phyloP scores from a whole-genome alignment of 805 yeast species.

The Blastobotrys mokoenaii region DNA sequence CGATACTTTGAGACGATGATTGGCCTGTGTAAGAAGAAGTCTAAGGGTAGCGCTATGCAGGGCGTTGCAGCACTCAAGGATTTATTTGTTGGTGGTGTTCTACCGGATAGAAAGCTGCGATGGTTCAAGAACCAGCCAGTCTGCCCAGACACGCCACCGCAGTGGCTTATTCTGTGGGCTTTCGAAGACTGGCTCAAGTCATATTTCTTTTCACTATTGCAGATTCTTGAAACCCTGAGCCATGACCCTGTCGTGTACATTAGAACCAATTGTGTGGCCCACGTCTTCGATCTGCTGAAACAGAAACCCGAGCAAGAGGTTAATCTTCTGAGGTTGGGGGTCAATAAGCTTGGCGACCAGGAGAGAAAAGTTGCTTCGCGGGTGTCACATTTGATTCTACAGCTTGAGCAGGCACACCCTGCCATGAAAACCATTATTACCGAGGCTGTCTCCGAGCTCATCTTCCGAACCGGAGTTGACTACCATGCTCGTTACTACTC shows the following conservation, averaged over 20 bases:
- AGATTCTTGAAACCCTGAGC: constrained; percentile 63
- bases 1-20: constrained; percentile 75
- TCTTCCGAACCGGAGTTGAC: constrained; percentile 63
- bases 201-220: constrained; percentile 65
- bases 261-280: constrained; percentile 64
- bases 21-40: constrained; percentile 78
- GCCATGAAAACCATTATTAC: constrained; percentile 83
- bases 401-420: constrained; percentile 85
- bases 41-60: constrained; percentile 87
- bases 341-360: constrained; percentile 87
- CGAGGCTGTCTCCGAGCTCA: constrained; percentile 71
- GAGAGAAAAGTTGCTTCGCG: constrained; percentile 87
- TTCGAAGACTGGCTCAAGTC: constrained; percentile 86
- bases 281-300: constrained; percentile 70
- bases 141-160: constrained; percentile 37
- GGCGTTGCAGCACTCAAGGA: constrained; percentile 86
- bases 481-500: constrained; percentile 87
- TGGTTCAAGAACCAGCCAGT: constrained; percentile 72
- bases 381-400: constrained; percentile 71
- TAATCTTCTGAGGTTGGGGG: constrained; percentile 78
- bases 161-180: constrained; percentile 62
- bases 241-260: constrained; percentile 90
- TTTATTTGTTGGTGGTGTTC: constrained; percentile 75
- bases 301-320: constrained; percentile 96
- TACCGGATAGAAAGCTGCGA: constrained; percentile 69